phyloP scores from a whole-genome alignment of 257 asterid species.

The Agastache rugosa region DNA sequence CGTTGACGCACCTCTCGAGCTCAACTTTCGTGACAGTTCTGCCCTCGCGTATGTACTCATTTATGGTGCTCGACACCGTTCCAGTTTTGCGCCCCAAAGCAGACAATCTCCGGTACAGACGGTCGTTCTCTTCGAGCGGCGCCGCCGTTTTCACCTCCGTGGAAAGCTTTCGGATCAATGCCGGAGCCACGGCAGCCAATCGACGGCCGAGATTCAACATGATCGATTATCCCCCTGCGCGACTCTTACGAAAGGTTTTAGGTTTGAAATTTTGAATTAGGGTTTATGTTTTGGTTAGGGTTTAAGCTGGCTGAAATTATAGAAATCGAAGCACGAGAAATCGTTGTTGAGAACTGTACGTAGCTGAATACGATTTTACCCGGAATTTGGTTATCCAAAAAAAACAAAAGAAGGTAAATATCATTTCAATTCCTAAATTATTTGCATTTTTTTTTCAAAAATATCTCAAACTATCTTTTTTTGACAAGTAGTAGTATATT shows the following conservation, averaged over 20 bases:
- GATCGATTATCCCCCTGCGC: neutral
- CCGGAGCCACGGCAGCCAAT: constrained; percentile 34
- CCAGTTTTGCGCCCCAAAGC: constrained; percentile 58
- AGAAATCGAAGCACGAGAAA: constrained; percentile 6
- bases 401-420: no score
- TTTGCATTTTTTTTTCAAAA: no score
- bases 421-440: no score
- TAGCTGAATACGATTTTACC: no score
- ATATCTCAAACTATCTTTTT: no score
- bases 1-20: constrained; percentile 55
- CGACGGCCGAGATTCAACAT: constrained; percentile 40
- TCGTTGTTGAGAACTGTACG: neutral
- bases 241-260: constrained; percentile 28
- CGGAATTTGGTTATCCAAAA: no score
- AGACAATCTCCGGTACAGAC: constrained; percentile 65
- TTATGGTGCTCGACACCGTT: constrained; percentile 55
- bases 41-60: constrained; percentile 67
- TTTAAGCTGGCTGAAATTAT: constrained; percentile 23
- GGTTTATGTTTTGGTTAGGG: constrained; percentile 40
- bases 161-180: constrained; percentile 41
- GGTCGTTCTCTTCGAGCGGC: constrained; percentile 33
- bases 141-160: constrained; percentile 36
- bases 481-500: no score
- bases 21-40: constrained; percentile 44
- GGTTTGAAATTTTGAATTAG: neutral